Evolutionary conservation across 2,329 filamentous ascomycete genomes (phyloP).

Genomic region (Fusarium dimerum): DNA sequence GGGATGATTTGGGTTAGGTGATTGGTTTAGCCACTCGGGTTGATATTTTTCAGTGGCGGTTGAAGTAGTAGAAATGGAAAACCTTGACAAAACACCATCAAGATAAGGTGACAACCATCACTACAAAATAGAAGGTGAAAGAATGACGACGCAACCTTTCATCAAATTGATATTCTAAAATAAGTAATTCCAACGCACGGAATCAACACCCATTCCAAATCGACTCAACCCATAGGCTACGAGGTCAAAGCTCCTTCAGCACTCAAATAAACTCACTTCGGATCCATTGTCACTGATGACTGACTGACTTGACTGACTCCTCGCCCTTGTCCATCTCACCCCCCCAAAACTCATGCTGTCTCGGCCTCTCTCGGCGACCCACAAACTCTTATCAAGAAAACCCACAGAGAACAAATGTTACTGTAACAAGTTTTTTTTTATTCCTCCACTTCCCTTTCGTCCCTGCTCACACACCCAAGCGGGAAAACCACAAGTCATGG

Average conservation of each 20-base stretch:
- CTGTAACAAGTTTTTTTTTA: slow-evolving; percentile 31
- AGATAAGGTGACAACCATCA: not conserved
- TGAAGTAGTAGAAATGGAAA: not conserved
- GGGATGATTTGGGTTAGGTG: too few relatives aligned
- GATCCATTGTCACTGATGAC: not conserved
- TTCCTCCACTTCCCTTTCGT: slow-evolving; percentile 7
- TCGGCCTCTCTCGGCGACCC: slow-evolving; percentile 35
- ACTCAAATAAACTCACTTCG: too few relatives aligned
- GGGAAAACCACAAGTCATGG: not conserved
- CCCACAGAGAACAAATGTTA: slow-evolving; percentile 15
- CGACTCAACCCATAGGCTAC: not conserved
- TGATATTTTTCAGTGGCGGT: not conserved
- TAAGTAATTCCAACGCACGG: too few relatives aligned
- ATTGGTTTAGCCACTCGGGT: too few relatives aligned
- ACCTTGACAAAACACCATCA: not conserved
- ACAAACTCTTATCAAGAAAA: slow-evolving; percentile 29
- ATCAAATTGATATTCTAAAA: too few relatives aligned
- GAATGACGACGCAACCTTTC: too few relatives aligned
- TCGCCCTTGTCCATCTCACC: not conserved
- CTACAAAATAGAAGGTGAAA: too few relatives aligned
- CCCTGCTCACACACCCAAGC: too few relatives aligned
- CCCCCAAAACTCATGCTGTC: slow-evolving; percentile 4
- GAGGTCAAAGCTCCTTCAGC: too few relatives aligned
- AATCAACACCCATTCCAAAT: slow-evolving; percentile 9
- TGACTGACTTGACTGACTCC: slow-evolving; percentile 2